Percentiles rank a stretch among this genome's conserved stretches.
These are phyloP conservation scores for Zygoascus flipseniorum DNA, from an alignment of 805 yeast genomes.

Conservation along the genomic window DNA sequence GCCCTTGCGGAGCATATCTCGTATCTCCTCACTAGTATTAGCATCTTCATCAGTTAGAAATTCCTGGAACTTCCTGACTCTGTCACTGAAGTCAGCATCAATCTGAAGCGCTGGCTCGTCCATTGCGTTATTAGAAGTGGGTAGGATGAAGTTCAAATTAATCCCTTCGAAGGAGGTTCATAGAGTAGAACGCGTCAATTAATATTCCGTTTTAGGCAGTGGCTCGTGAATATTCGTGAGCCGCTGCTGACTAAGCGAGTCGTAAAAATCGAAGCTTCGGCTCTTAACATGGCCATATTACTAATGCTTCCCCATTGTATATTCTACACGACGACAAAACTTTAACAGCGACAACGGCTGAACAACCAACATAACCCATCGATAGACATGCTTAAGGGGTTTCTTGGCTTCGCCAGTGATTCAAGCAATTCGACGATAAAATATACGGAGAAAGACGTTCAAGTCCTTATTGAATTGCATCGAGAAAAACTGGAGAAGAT, in stretches of 20 bases:
- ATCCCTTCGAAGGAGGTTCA: background rate
- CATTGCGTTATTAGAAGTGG: background rate
- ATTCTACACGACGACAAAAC: too few relatives aligned
- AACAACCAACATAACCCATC: background rate
- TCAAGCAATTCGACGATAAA: background rate
- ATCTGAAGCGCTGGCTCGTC: conserved; percentile 1
- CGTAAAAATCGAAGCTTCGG: too few relatives aligned
- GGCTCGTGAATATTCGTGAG: background rate
- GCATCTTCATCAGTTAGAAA: conserved; percentile 57
- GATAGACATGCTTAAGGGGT: background rate
- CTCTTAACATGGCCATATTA: too few relatives aligned
- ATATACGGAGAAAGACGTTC: background rate
- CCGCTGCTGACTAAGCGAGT: background rate
- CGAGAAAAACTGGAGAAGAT: background rate
- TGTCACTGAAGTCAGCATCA: conserved; percentile 45
- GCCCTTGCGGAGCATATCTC: conserved; percentile 61
- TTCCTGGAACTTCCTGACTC: conserved; percentile 83
- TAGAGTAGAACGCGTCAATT: background rate
- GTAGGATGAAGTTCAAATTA: background rate
- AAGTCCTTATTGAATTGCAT: background rate
- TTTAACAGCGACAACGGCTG: too few relatives aligned
- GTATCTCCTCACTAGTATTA: conserved; percentile 61
- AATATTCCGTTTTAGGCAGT: background rate
- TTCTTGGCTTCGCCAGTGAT: background rate
- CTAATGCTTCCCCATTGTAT: too few relatives aligned